phyloP scores from a whole-genome alignment of 257 asterid species.

The Plectranthus barbatus region DNA sequence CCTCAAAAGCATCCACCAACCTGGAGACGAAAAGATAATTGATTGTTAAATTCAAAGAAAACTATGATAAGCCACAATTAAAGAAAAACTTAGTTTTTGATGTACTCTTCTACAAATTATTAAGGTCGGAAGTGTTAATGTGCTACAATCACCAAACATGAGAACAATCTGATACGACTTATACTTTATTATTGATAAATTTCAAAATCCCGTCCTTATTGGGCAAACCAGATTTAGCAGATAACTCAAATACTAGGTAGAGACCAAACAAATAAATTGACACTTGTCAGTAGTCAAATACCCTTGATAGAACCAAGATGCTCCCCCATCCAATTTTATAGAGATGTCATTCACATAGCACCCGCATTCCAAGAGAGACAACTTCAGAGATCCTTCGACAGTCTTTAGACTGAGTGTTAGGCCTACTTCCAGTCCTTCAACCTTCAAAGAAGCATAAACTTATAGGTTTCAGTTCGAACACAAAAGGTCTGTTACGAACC shows the following conservation, averaged over 20 bases:
- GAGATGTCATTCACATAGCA: slow-evolving; percentile 62
- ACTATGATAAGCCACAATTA: background rate
- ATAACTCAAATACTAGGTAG: background rate
- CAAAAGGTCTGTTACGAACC: background rate
- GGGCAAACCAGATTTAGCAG: background rate
- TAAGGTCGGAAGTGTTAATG: background rate
- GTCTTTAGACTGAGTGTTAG: slow-evolving; percentile 52
- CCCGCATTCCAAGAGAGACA: slow-evolving; percentile 71
- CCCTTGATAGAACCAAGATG: slow-evolving; percentile 99
- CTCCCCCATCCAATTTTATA: slow-evolving; percentile 85
- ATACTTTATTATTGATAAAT: background rate
- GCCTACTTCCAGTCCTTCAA: slow-evolving; percentile 76
- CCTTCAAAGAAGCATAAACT: slow-evolving; percentile 37
- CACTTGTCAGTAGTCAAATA: too few species aligned
- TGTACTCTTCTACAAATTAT: background rate
- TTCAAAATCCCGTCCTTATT: background rate
- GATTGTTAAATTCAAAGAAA: background rate
- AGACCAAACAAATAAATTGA: background rate
- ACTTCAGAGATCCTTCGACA: slow-evolving; percentile 56
- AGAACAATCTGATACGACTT: background rate
- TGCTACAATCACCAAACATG: background rate
- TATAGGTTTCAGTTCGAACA: slow-evolving; percentile 7
- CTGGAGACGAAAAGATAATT: slow-evolving; percentile 27
- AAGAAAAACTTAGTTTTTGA: background rate
- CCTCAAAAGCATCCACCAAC: slow-evolving; percentile 69